Percentiles rank a stretch among this genome's conserved stretches.
Evolutionary conservation across 192 early-diverging fungal genomes (phyloP).

Genomic region (Coemansia sp.): DNA sequence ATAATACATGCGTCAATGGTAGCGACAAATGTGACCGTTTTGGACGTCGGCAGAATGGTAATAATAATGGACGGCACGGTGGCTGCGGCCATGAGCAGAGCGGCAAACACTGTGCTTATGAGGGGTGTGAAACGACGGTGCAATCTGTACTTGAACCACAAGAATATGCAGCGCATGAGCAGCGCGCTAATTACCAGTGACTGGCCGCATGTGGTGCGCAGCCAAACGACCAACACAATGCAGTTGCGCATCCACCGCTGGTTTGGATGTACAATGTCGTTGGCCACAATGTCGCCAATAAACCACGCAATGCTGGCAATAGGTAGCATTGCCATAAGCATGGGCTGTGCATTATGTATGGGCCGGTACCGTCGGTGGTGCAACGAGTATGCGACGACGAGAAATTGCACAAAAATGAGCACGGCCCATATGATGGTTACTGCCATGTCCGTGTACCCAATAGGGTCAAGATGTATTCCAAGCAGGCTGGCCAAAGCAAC

Average conservation of each 20-base stretch:
- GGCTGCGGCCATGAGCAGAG: neutral
- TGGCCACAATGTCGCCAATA: slow-evolving; percentile 35
- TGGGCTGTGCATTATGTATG: slow-evolving; percentile 11
- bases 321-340: slow-evolving; percentile 7
- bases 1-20: slow-evolving; percentile 26
- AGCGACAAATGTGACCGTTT: slow-evolving; percentile 15
- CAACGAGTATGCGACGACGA: slow-evolving; percentile 26
- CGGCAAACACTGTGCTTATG: neutral
- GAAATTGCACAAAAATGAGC: slow-evolving; percentile 20
- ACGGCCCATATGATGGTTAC: slow-evolving; percentile 11
- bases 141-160: slow-evolving; percentile 11
- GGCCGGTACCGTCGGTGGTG: slow-evolving; percentile 28
- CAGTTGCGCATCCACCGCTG: slow-evolving; percentile 18
- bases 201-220: slow-evolving; percentile 37
- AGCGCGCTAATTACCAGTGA: slow-evolving; percentile 8
- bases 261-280: slow-evolving; percentile 31
- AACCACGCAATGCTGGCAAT: slow-evolving; percentile 27
- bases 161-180: neutral
- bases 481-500: slow-evolving; percentile 25
- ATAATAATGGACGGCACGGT: slow-evolving; percentile 14
- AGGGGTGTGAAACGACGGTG: neutral
- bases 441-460: slow-evolving; percentile 34
- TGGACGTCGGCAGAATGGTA: slow-evolving; percentile 5
- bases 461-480: slow-evolving; percentile 30
- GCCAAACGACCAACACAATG: slow-evolving; percentile 33